Evolutionary conservation across 2,329 filamentous ascomycete species (phyloP), one percentile per base, ranked within the genome.

Genomic region (Venturia aucupariae): DNA sequence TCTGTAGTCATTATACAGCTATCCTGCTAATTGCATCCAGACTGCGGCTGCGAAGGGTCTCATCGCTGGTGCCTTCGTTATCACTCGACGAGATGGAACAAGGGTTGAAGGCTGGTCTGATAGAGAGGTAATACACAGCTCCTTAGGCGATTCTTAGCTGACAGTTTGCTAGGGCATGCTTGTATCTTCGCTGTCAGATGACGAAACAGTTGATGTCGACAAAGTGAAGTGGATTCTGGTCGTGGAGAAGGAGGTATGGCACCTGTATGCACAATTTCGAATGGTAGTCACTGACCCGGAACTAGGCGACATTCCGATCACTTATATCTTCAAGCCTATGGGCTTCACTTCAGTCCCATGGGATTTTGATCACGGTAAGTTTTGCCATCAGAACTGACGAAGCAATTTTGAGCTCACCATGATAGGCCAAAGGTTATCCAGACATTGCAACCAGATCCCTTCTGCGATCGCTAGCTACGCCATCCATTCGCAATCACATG

Each of bases 361-460:
- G 89, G 0, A 75, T 90, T n/a, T 72, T 90, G 0, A 70, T 92
- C 27, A 92, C 90, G 3, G 88, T 88, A 76, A 42, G 77, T 39
- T 24, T 62, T 3, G 1, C 11, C 15, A 44, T 27, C 48, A 19
- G 41, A 32, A 1, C 11, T 63, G 4, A 39, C 13, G 35, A 32
- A 8, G 46, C 24, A 11, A 66, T 51, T 8, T 57, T n/a, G 27
- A n/a, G 51, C 32, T 19, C n/a, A 44, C 27, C 67, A 13, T 38
- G 35, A 8, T 63, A 91, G 87, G 90, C 86, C 0, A 94, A 92
- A 78, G 90, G 90, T 1, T 94, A 91, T 70, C 90, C 90, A 0
- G 90, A 94, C 69, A 77, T 93, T 60, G 81, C 82, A 0, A 91
- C 89, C 0, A 80, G 88, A 8, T 80, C 80, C 19, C 86, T 93